A percentile compares a stretch with the other conserved stretches of the same genome.
phyloP scores from a whole-genome alignment of 345 rosid species.

The Sapria himalayana region DNA sequence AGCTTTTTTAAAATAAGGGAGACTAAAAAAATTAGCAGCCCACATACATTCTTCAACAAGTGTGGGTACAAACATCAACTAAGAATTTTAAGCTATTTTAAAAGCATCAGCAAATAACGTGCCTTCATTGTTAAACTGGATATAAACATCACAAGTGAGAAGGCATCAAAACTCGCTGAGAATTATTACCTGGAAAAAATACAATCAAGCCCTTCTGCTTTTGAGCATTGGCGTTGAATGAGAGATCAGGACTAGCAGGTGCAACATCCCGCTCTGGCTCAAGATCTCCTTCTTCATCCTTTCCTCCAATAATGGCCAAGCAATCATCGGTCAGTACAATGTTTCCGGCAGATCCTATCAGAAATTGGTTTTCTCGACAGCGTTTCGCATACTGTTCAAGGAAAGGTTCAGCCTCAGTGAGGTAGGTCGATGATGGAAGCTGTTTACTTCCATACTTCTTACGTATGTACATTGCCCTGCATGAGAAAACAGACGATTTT shows the following conservation, averaged over 20 bases:
- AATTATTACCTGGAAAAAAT: conserved; percentile 68
- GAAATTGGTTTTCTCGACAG: conserved; percentile 45
- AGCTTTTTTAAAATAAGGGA: no score
- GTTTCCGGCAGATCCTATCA: conserved; percentile 85
- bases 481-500: conserved; percentile 4
- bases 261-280: conserved; percentile 23
- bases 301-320: conserved; percentile 55
- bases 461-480: conserved; percentile 57
- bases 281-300: conserved; percentile 90
- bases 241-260: conserved; percentile 26
- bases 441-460: conserved; percentile 50
- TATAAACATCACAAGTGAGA: no score
- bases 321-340: conserved; percentile 53
- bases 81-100: no score
- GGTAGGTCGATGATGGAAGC: conserved; percentile 51
- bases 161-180: no score
- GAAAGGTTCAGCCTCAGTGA: conserved; percentile 89
- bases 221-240: conserved; percentile 28
- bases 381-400: conserved; percentile 66
- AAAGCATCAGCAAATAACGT: no score
- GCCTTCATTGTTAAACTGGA: no score
- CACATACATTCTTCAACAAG: no score
- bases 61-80: no score
- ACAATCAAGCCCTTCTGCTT: conserved; percentile 68
- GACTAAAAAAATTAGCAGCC: no score